These are phyloP conservation scores for Monosporozyma solicola DNA, from an alignment of 805 yeast species.

Conservation along the genomic window DNA sequence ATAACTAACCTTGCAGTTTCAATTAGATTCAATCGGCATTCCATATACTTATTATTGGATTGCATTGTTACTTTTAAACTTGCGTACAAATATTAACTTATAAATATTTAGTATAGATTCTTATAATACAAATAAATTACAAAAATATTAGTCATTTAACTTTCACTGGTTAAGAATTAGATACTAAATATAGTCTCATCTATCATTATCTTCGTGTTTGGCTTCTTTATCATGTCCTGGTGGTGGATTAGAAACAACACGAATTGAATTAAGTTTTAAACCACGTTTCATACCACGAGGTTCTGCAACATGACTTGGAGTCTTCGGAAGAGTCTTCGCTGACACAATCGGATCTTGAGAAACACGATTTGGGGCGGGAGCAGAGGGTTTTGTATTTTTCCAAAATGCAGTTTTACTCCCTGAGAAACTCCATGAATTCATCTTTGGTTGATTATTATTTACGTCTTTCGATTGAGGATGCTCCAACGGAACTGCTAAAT, in stretches of 20 bases:
- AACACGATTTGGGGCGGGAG: not conserved
- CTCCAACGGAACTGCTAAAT: not conserved
- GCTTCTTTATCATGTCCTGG: not conserved
- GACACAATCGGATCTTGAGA: not conserved
- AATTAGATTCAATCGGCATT: too few relatives aligned
- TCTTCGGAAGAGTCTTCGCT: conserved; percentile 8
- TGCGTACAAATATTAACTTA: not conserved
- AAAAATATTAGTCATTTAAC: not conserved
- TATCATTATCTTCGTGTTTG: not conserved
- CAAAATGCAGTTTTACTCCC: conserved; percentile 5
- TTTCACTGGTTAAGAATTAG: not conserved
- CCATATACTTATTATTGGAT: too few relatives aligned
- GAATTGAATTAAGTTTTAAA: conserved; percentile 14
- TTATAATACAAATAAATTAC: not conserved
- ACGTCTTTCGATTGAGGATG: not conserved
- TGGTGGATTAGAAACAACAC: conserved; percentile 7
- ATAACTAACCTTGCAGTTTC: too few relatives aligned
- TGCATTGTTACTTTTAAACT: too few relatives aligned
- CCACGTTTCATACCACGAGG: conserved; percentile 15
- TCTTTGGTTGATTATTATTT: not conserved
- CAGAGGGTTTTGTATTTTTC: conserved; percentile 12
- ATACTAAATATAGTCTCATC: not conserved
- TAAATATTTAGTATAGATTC: not conserved
- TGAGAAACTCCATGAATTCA: conserved; percentile 2
- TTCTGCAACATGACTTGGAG: conserved; percentile 8